Base-by-base conservation (phyloP, 2,329 filamentous ascomycete genomes). In the Beauveria sp. region DNA sequence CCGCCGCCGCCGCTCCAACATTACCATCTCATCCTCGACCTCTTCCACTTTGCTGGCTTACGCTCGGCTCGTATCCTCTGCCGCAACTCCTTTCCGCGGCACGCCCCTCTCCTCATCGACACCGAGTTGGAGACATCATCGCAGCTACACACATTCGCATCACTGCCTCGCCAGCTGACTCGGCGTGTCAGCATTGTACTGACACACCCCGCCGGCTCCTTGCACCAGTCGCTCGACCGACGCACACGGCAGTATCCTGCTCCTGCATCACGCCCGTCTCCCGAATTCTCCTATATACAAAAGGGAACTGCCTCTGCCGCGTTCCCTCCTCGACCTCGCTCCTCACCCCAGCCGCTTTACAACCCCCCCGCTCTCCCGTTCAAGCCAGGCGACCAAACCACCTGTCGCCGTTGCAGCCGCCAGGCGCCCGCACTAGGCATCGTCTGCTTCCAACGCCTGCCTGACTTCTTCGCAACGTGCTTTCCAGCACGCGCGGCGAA, bases 401-500 rank as follows among this genome's bases (percentile, higher is more conserved):
- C 55, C 14, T 20, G 49, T 9, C 30, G 20, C 38, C 9, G 26
- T 55, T 28, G 16, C 46, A 30, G 26, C 60, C 22, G 46, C 24
- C 10, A 46, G 9, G 30, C 28, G 42, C 51, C 51, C 42, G 16
- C 43, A 24, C 22, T 24, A 43, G 34, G 34, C 34, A 40, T 49
- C 54, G 14, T 38, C 46, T 46, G 12, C 26, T n/a, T 45, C 34
- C 34, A 55, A 22, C 43, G 46, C 40, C 55, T 55, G 26, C 43
- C 60, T 26, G 28, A 53, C 54, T 22, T 52, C 47, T 53, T 60
- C 58, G 42, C 58, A 54, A 40, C 57, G 47, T 56, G 51, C 56
- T 52, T 14, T 16, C 28, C 46, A 28, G 54, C 58, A 57, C 47
- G 46, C 47, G 60, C 40, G 40, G 70, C 75, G 75, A 69, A 79